These are phyloP conservation scores for Elongisporangium senticosum DNA, from an alignment of 352 stramenopile genomes.

Conservation along the genomic window DNA sequence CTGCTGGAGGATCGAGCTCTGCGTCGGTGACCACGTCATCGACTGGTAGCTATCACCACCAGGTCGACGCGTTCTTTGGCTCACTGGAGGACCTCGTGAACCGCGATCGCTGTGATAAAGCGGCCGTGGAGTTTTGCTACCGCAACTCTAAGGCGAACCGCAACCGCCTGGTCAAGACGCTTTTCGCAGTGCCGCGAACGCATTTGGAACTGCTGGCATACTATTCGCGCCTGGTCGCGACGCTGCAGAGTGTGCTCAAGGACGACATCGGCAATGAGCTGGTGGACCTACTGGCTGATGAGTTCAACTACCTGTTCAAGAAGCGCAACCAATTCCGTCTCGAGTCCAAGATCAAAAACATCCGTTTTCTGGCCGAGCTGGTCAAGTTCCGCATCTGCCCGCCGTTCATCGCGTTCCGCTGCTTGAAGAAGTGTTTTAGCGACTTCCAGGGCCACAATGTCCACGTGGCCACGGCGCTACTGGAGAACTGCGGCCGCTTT, in stretches of 20 bases:
- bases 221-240: constrained; percentile 93
- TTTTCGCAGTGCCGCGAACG: constrained; percentile 91
- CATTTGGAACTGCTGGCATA: constrained; percentile 94
- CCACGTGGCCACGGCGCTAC: constrained; percentile 92
- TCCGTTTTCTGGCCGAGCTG: constrained; percentile 93
- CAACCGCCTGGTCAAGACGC: constrained; percentile 87
- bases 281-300: constrained; percentile 88
- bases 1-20: constrained; percentile 4
- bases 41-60: constrained; percentile 81
- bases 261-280: constrained; percentile 90
- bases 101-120: constrained; percentile 93
- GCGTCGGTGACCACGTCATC: neutral
- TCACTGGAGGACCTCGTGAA: constrained; percentile 94
- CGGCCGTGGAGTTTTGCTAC: constrained; percentile 95
- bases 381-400: constrained; percentile 96
- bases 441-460: constrained; percentile 97
- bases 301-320: constrained; percentile 93
- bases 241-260: constrained; percentile 89
- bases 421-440: constrained; percentile 90
- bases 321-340: constrained; percentile 92
- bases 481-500: constrained; percentile 96
- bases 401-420: constrained; percentile 92
- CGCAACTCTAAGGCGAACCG: constrained; percentile 93
- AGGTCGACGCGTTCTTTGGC: constrained; percentile 89
- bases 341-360: constrained; percentile 95